Percentiles rank a stretch among this genome's conserved stretches.
Conservation (phyloP, 768 basidiomycete species). For the Podaxis sp. region DNA sequence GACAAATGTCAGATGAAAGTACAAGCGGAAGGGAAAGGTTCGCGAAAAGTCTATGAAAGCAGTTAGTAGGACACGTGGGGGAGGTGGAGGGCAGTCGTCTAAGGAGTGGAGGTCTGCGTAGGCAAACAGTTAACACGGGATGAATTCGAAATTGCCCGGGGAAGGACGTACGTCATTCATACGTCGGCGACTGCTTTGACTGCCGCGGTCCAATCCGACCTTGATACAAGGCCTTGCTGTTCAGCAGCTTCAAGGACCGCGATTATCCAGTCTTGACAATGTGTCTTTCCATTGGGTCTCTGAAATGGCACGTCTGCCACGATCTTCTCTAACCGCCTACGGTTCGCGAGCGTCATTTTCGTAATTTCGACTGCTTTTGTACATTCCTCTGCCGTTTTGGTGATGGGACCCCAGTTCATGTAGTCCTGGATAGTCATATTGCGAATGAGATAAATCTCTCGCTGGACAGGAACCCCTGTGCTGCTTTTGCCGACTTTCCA, state of each 20-base stretch:
- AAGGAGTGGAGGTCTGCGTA: not conserved
- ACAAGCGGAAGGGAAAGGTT: not conserved
- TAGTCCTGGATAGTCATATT: slow-evolving; percentile 12
- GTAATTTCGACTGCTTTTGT: slow-evolving; percentile 14
- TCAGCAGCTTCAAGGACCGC: slow-evolving; percentile 15
- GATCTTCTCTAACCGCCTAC: slow-evolving; percentile 14
- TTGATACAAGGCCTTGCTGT: slow-evolving; percentile 9
- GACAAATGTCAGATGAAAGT: not conserved
- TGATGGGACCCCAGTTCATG: slow-evolving; percentile 15
- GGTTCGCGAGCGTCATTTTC: slow-evolving; percentile 11
- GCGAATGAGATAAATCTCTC: slow-evolving; percentile 12
- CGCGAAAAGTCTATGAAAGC: not conserved
- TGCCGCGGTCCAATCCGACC: slow-evolving; percentile 12
- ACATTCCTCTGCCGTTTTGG: slow-evolving; percentile 12
- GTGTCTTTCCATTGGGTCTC: slow-evolving; percentile 10
- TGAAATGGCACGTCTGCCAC: slow-evolving; percentile 4
- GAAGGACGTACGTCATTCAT: slow-evolving; percentile 8
- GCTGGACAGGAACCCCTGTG: slow-evolving; percentile 11
- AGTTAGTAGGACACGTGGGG: not conserved
- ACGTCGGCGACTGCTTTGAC: slow-evolving; percentile 7
- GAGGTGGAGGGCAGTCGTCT: not conserved
- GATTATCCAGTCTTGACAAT: slow-evolving; percentile 14
- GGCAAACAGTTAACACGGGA: not conserved
- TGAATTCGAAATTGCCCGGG: not conserved
- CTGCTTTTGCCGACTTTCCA: slow-evolving; percentile 16